Percentiles rank a stretch among this genome's conserved stretches.
phyloP scores from a whole-genome alignment of 768 basidiomycete species.

The Lentinula guzmanii region DNA sequence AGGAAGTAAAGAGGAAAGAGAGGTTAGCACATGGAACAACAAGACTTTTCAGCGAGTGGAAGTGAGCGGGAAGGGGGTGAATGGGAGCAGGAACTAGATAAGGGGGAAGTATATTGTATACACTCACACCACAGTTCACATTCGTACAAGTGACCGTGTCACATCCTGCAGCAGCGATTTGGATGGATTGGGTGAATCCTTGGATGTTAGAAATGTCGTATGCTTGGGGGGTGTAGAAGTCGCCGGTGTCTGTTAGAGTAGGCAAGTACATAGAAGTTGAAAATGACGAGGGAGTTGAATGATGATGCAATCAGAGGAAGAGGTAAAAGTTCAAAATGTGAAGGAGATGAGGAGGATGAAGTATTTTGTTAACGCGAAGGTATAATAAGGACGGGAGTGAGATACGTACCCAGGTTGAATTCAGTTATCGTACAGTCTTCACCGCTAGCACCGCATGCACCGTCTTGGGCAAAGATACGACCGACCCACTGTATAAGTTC shows the following conservation, averaged over 20 bases:
- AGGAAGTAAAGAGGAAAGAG: background rate
- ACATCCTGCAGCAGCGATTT: slow-evolving; percentile 28
- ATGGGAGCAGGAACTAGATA: background rate
- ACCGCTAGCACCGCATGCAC: slow-evolving; percentile 28
- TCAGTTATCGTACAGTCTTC: slow-evolving; percentile 33
- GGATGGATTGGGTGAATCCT: slow-evolving; percentile 33
- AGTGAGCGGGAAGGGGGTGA: background rate
- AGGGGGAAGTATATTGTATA: background rate
- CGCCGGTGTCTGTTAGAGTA: slow-evolving; percentile 10
- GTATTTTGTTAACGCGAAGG: too few species aligned
- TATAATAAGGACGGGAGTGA: background rate
- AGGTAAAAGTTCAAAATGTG: background rate
- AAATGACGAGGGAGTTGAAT: too few species aligned
- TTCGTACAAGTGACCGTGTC: slow-evolving; percentile 33
- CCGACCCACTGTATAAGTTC: slow-evolving; percentile 30
- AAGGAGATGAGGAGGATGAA: background rate
- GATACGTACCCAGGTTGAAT: slow-evolving; percentile 30
- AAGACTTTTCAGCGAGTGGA: background rate
- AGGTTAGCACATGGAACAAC: background rate
- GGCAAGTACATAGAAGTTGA: background rate
- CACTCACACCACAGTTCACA: slow-evolving; percentile 24
- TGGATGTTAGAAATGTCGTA: slow-evolving; percentile 40
- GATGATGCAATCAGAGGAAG: background rate
- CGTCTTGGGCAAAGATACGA: slow-evolving; percentile 32
- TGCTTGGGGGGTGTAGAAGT: slow-evolving; percentile 19